These are phyloP conservation scores for Calonectria hongkongensis DNA, from an alignment of 2,329 filamentous ascomycete genomes.

Conservation along the genomic window DNA sequence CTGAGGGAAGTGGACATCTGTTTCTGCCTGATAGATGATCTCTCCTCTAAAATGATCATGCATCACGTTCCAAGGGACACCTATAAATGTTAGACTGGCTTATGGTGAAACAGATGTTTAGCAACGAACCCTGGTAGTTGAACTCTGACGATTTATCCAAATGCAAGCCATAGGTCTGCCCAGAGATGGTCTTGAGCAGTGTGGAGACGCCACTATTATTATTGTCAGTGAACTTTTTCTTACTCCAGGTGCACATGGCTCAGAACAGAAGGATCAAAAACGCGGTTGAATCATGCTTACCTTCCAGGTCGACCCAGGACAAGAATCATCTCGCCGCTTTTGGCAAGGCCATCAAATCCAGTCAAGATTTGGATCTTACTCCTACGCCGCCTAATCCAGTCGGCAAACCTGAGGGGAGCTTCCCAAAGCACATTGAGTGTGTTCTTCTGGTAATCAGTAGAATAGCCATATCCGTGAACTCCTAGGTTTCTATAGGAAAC, in stretches of 20 bases:
- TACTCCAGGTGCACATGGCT: not conserved
- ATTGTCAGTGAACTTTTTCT: not conserved
- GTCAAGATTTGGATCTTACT: conserved; percentile 43
- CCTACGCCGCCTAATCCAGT: conserved; percentile 28
- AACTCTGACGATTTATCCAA: conserved; percentile 40
- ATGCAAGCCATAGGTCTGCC: conserved; percentile 41
- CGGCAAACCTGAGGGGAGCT: conserved; percentile 25
- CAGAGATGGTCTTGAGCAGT: conserved; percentile 43
- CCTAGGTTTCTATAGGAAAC: conserved; percentile 42
- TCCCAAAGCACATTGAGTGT: conserved; percentile 41
- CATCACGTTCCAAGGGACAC: conserved; percentile 42
- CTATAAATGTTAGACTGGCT: not conserved
- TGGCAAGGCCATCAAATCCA: conserved; percentile 42
- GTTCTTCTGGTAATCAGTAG: conserved; percentile 43
- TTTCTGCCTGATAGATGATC: conserved; percentile 44
- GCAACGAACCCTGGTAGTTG: conserved; percentile 41
- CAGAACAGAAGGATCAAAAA: not conserved
- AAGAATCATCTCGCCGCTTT: conserved; percentile 44
- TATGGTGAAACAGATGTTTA: not conserved
- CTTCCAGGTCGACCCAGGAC: conserved; percentile 47
- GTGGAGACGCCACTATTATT: conserved; percentile 41
- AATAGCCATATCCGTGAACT: conserved; percentile 39
- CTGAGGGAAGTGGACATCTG: conserved; percentile 43
- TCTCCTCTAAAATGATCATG: conserved; percentile 43
- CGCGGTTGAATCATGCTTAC: conserved; percentile 26